phyloP scores from a whole-genome alignment of 2,329 filamentous ascomycete species.

The Shiraia sp. region DNA sequence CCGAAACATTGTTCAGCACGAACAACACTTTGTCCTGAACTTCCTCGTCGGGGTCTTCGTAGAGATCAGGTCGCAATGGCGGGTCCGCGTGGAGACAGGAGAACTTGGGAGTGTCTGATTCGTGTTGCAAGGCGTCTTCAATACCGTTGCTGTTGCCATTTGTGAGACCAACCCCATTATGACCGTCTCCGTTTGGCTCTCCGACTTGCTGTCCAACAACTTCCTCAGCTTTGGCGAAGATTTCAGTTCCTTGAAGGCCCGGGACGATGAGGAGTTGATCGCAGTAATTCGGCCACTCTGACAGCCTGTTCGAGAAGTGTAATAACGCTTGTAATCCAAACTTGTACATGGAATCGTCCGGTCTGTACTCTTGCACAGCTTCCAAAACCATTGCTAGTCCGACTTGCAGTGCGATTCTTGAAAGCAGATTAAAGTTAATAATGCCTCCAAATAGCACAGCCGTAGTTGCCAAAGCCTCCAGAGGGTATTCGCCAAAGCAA shows the following conservation, averaged over 20 bases:
- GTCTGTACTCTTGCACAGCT: constrained; percentile 81
- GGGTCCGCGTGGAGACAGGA: constrained; percentile 76
- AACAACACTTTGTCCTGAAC: constrained; percentile 94
- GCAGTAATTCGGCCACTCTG: constrained; percentile 96
- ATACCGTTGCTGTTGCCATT: constrained; percentile 70
- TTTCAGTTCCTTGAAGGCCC: constrained; percentile 80
- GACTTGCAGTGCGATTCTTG: constrained; percentile 86
- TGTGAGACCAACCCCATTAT: constrained; percentile 58
- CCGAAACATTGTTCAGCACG: constrained; percentile 93
- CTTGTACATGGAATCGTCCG: constrained; percentile 93
- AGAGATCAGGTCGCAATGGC: constrained; percentile 64
- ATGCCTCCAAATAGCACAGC: constrained; percentile 96
- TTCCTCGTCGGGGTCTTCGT: constrained; percentile 81
- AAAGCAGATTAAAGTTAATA: constrained; percentile 90
- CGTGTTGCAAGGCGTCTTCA: constrained; percentile 63
- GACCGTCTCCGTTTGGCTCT: constrained; percentile 55
- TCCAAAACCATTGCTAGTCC: constrained; percentile 98
- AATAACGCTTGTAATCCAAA: constrained; percentile 95
- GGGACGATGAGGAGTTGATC: constrained; percentile 81
- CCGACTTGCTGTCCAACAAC: constrained; percentile 70
- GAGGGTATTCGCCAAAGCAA: constrained; percentile 91
- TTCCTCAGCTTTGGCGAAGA: constrained; percentile 80
- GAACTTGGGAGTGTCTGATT: constrained; percentile 73
- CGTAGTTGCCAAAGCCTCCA: constrained; percentile 94
- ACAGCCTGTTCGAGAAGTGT: constrained; percentile 79